These are phyloP conservation scores for Colletotrichum endophyticum DNA, from an alignment of 2,329 filamentous ascomycete genomes.

Conservation along the genomic window DNA sequence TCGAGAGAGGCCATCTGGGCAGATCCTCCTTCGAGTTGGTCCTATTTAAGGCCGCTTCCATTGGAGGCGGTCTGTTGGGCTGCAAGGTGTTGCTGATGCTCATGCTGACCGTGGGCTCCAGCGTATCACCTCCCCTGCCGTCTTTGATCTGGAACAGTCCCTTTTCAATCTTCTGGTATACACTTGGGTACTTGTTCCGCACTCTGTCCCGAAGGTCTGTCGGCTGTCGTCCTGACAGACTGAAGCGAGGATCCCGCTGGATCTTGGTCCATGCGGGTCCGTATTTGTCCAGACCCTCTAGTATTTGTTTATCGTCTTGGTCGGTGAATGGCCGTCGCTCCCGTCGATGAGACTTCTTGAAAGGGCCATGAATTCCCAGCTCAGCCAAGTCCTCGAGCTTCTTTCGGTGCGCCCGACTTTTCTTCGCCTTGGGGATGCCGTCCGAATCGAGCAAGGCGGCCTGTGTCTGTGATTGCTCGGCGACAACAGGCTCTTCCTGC, in stretches of 20 bases:
- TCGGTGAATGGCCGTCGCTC: conserved; percentile 66
- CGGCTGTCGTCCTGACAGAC: conserved; percentile 63
- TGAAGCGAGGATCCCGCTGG: conserved; percentile 62
- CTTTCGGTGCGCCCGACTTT: conserved; percentile 59
- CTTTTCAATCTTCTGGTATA: conserved; percentile 63
- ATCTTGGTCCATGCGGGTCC: conserved; percentile 71
- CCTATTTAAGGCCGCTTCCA: conserved; percentile 44
- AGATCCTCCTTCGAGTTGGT: conserved; percentile 53
- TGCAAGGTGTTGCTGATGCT: conserved; percentile 52
- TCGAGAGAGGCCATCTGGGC: conserved; percentile 44
- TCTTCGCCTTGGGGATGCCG: conserved; percentile 46
- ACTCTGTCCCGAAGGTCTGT: conserved; percentile 69
- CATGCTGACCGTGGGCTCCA: conserved; percentile 58
- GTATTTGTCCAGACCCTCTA: conserved; percentile 63
- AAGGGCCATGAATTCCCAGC: conserved; percentile 66
- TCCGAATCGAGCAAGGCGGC: conserved; percentile 33
- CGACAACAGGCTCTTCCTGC: conserved; percentile 38
- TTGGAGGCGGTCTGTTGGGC: conserved; percentile 38
- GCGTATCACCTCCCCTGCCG: conserved; percentile 40
- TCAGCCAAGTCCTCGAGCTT: conserved; percentile 60
- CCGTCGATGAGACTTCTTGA: conserved; percentile 65
- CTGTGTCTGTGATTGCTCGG: conserved; percentile 25
- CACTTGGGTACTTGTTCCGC: conserved; percentile 66
- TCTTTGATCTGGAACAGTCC: conserved; percentile 53
- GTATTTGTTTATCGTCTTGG: conserved; percentile 66